Conservation (phyloP, 108 stramenopile genomes). For the Nitzschia sp. region DNA sequence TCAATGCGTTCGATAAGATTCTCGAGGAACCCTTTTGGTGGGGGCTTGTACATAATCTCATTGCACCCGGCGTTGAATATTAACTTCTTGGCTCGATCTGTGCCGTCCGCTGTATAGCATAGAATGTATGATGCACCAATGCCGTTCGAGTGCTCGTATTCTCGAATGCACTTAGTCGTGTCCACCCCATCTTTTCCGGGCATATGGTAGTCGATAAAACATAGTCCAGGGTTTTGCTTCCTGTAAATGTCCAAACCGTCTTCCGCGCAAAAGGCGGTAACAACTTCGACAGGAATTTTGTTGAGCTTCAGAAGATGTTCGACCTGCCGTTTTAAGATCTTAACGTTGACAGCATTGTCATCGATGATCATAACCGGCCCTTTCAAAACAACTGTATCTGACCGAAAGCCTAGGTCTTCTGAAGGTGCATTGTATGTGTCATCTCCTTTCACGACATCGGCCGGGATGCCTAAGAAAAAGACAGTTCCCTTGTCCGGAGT, state of each 20-base stretch:
- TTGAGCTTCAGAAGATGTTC: not conserved
- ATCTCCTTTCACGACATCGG: not conserved
- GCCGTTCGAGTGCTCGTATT: conserved; percentile 8
- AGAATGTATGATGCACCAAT: conserved; percentile 7
- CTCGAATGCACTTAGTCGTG: conserved; percentile 16
- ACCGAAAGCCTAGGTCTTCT: not conserved
- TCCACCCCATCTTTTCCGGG: conserved; percentile 20
- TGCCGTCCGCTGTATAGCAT: conserved; percentile 27
- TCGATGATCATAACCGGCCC: conserved; percentile 23
- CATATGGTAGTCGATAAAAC: conserved; percentile 31
- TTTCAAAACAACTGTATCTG: not conserved
- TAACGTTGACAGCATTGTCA: conserved; percentile 30
- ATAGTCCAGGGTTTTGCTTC: conserved; percentile 10
- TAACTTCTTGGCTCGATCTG: conserved; percentile 4
- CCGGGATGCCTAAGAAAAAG: conserved; percentile 16
- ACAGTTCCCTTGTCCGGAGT: conserved; percentile 5
- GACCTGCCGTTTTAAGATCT: conserved; percentile 23
- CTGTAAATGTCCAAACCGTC: conserved; percentile 10
- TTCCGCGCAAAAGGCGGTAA: conserved; percentile 8
- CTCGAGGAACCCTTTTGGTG: conserved; percentile 23
- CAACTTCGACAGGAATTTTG: conserved; percentile 1
- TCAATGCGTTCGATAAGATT: conserved; percentile 8
- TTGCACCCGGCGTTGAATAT: not conserved
- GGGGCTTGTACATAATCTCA: conserved; percentile 30
- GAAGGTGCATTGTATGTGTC: not conserved